Conservation (phyloP, 371 early-diverging fungal species). For the Coemansia sp. region DNA sequence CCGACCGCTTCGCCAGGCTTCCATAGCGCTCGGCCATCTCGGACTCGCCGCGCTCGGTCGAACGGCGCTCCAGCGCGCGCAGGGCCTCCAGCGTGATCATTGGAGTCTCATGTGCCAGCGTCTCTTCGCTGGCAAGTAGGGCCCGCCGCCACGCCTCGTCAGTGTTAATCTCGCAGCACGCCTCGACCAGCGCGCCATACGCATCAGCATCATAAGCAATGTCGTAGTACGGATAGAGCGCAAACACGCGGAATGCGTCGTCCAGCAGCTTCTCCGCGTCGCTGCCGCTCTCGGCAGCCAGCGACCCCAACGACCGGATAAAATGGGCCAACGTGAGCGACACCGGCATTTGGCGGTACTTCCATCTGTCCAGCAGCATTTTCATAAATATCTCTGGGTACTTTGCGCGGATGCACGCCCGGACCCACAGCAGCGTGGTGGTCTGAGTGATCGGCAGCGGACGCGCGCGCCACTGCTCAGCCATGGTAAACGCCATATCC, state of each 20-base stretch:
- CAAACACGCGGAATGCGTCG: conserved; percentile 49
- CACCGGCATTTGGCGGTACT: conserved; percentile 40
- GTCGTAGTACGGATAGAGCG: conserved; percentile 41
- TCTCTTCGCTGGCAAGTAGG: conserved; percentile 34
- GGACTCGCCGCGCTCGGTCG: conserved; percentile 20
- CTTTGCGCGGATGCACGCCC: conserved; percentile 26
- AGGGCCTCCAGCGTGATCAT: conserved; percentile 41
- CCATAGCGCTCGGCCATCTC: conserved; percentile 46
- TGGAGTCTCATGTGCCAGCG: conserved; percentile 16
- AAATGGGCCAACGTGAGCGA: conserved; percentile 25
- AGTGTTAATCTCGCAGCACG: conserved; percentile 27
- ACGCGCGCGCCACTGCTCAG: conserved; percentile 31
- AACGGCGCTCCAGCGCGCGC: conserved; percentile 21
- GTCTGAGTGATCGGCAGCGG: conserved; percentile 37
- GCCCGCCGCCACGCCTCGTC: conserved; percentile 49
- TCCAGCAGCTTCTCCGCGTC: conserved; percentile 21
- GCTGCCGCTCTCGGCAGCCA: not conserved
- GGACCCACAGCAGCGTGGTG: conserved; percentile 33
- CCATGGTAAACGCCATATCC: conserved; percentile 17
- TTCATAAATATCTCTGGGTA: conserved; percentile 21
- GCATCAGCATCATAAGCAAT: conserved; percentile 22
- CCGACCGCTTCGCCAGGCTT: conserved; percentile 7
- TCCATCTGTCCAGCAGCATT: conserved; percentile 41
- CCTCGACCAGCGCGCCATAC: conserved; percentile 47
- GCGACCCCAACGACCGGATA: conserved; percentile 20